Base-by-base conservation (phyloP, 2,329 filamentous ascomycete species). In the Colletotrichum phormii region DNA sequence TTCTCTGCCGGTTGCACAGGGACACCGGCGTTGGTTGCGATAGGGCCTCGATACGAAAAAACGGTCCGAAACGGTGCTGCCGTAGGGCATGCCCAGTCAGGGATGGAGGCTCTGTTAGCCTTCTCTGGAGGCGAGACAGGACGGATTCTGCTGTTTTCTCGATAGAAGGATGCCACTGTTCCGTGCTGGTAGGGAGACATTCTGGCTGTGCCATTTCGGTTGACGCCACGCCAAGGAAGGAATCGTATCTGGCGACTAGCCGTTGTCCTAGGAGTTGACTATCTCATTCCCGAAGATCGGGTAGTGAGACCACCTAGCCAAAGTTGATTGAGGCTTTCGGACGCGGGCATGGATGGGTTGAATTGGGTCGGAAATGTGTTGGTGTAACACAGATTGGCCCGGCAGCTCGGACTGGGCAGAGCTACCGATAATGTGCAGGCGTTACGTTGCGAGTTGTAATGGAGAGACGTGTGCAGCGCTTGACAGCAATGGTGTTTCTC, bases 181-280 rank as follows among this genome's bases (percentile, higher is more conserved):
- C 67, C 60, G 67, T 69, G 67, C 60, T 70, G 54, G 60, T 69
- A 64, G 53, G 59, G 59, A 69, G 66, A 64, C 51, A 64, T 64
- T 29, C 22, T 29, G 37, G 51, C 13, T 26, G 42, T 29, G 60
- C 37, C 59, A 69, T 69, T 69, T 64, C 51, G 35, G 49, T 64
- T 37, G 35, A 51, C 37, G 66, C 59, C 51, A 69, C 37, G 53
- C 66, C 66, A 69, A 69, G 59, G 3, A 12, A n/a, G 8, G 26
- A 37, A 63, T 67, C 49, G 57, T 37, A 67, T 49, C 46, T 67
- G 46, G 31, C 55, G 49, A 71, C 62, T 67, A 49, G n/a, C 49
- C 57, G 33, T 42, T 35, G 26, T 42, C 63, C 55, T 62, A 35
- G 57, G 35, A 35, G 5, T 31, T 49, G 55, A 24, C 55, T 15